Conservation (phyloP, 169 alveolate genomes). For the Toxoplasma gondii region DNA sequence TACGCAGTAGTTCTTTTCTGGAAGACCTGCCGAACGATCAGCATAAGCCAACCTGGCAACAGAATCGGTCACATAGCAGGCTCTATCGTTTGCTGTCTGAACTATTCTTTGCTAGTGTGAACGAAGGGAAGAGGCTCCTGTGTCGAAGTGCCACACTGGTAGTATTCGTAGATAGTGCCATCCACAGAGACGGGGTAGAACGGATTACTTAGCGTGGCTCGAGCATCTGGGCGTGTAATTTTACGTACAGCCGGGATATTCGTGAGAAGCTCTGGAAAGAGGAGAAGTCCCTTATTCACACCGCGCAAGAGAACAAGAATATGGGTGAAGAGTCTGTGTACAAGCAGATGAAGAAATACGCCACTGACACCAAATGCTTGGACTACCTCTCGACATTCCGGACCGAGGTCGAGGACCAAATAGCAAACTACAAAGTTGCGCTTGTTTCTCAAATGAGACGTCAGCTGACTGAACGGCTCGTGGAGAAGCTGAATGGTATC, state of each 20-base stretch:
- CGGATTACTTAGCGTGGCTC: no score
- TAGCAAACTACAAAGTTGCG: constrained; percentile 64
- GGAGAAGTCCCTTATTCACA: constrained; percentile 79
- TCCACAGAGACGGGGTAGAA: no score
- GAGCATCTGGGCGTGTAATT: no score
- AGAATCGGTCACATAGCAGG: background rate
- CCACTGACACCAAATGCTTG: constrained; percentile 73
- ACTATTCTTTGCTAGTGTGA: no score
- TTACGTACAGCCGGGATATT: constrained; percentile 73
- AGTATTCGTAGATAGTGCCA: no score
- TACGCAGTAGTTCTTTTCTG: background rate
- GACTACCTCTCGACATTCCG: constrained; percentile 69
- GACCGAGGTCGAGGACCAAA: constrained; percentile 68
- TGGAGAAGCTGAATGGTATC: constrained; percentile 59
- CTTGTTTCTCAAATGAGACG: constrained; percentile 61
- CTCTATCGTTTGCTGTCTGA: no score
- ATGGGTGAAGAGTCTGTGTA: constrained; percentile 83
- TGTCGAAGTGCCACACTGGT: no score
- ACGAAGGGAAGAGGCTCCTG: no score
- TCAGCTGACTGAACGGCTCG: constrained; percentile 44
- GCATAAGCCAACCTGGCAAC: background rate
- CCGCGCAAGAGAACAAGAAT: constrained; percentile 79
- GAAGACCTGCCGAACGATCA: background rate
- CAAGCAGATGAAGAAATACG: constrained; percentile 78
- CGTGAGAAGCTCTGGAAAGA: constrained; percentile 84